phyloP scores from a whole-genome alignment of 2,329 filamentous ascomycete genomes.

The Alternaria sp. region DNA sequence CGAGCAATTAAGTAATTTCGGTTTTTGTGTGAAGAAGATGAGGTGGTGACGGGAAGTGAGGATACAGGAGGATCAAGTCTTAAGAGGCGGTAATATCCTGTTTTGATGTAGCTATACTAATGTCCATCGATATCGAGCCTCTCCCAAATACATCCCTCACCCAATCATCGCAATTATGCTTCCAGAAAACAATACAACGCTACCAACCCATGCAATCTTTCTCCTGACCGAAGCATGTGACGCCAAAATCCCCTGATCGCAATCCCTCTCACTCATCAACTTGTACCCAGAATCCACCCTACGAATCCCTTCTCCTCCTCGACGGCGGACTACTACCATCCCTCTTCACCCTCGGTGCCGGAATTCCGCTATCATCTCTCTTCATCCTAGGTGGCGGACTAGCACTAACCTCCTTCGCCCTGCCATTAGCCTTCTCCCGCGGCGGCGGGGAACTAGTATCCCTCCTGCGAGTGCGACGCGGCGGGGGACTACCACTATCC shows the following conservation, averaged over 20 bases:
- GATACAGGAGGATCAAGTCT: too few relatives aligned
- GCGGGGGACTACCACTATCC: background rate
- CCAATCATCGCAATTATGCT: background rate
- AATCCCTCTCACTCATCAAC: background rate
- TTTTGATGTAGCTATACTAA: background rate
- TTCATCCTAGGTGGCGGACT: conserved; percentile 4
- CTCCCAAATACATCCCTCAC: background rate
- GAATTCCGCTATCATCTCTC: conserved; percentile 2
- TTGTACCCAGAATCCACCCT: background rate
- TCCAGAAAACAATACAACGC: background rate
- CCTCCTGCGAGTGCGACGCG: background rate
- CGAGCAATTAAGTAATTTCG: too few relatives aligned
- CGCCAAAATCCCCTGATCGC: background rate
- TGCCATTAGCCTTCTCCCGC: background rate
- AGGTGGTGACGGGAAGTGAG: too few relatives aligned
- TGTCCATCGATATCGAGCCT: background rate
- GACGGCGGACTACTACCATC: conserved; percentile 7
- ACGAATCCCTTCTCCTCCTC: conserved; percentile 3
- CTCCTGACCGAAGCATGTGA: background rate
- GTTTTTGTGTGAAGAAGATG: background rate
- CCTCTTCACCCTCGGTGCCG: background rate
- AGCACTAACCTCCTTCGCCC: background rate
- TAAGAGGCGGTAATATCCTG: too few relatives aligned
- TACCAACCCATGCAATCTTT: background rate
- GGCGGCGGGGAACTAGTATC: background rate